A percentile compares a stretch with the other conserved stretches of the same genome.
These are phyloP conservation scores for Microdochium trichocladiopsis DNA, from an alignment of 2,329 filamentous ascomycete genomes.

Conservation along the genomic window DNA sequence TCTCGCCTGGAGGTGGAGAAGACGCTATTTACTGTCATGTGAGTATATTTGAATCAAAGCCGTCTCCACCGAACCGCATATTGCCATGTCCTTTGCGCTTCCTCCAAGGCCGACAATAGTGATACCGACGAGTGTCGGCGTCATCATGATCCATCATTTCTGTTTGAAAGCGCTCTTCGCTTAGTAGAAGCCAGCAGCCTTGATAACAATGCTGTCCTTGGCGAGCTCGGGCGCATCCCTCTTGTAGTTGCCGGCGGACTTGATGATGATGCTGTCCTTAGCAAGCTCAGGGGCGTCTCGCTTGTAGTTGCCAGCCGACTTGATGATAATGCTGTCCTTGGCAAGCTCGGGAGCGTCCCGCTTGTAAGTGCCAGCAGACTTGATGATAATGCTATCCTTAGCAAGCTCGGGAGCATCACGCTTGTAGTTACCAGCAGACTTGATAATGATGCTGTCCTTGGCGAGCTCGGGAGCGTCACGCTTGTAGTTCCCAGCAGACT, in stretches of 20 bases:
- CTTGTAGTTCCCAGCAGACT: neutral
- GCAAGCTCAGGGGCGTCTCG: neutral
- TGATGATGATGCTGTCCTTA: neutral
- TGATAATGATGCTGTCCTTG: neutral
- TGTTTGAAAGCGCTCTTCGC: too few relatives aligned
- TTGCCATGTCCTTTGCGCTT: too few relatives aligned
- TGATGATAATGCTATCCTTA: neutral
- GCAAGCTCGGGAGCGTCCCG: neutral
- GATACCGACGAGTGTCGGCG: too few relatives aligned
- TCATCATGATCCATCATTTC: too few relatives aligned
- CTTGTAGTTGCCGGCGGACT: neutral
- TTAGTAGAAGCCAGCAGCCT: neutral
- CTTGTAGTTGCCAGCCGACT: neutral
- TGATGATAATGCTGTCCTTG: neutral
- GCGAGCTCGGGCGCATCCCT: neutral
- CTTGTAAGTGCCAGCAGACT: neutral
- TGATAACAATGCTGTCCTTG: neutral
- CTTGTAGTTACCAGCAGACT: neutral
- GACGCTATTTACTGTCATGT: too few relatives aligned
- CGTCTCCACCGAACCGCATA: too few relatives aligned
- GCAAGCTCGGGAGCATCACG: neutral
- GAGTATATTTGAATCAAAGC: too few relatives aligned
- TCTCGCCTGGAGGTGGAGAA: too few relatives aligned
- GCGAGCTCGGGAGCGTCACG: neutral
- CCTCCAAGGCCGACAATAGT: too few relatives aligned